Percentiles rank a stretch among this genome's conserved stretches.
Conservation (phyloP, 345 rosid genomes). For the Pistacia atlantica region DNA sequence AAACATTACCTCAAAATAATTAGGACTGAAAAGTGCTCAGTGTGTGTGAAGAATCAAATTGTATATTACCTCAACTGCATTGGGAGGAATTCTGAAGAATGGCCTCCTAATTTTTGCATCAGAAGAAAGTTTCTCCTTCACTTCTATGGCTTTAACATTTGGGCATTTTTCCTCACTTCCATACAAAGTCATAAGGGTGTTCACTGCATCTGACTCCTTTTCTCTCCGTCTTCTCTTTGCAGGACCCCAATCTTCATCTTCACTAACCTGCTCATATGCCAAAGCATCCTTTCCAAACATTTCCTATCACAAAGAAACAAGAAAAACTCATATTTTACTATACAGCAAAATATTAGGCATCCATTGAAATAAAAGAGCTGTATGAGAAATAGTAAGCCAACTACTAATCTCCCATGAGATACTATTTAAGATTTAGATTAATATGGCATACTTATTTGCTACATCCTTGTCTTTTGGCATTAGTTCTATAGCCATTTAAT, state of each 20-base stretch:
- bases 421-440: neutral
- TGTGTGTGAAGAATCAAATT: constrained; percentile 16
- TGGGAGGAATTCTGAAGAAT: constrained; percentile 65
- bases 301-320: constrained; percentile 54
- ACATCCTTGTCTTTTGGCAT: neutral
- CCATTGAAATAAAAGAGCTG: neutral
- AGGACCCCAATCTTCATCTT: constrained; percentile 99
- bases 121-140: constrained; percentile 33
- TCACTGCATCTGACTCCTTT: constrained; percentile 82
- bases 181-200: constrained; percentile 63
- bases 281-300: constrained; percentile 96
- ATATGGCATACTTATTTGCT: neutral
- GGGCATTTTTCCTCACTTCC: constrained; percentile 52
- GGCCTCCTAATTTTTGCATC: constrained; percentile 56
- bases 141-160: constrained; percentile 38
- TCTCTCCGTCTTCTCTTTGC: constrained; percentile 65
- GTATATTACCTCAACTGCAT: constrained; percentile 75
- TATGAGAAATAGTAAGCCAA: neutral
- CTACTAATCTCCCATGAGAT: neutral
- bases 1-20: neutral
- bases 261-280: constrained; percentile 71
- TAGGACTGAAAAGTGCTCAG: constrained; percentile 7
- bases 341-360: constrained; percentile 1
- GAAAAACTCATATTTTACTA: neutral
- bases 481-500: neutral